A percentile compares a stretch with the other conserved stretches of the same genome.
Evolutionary conservation across 2,329 filamentous ascomycete genomes (phyloP).

Genomic region (Tolypocladium tundrense): DNA sequence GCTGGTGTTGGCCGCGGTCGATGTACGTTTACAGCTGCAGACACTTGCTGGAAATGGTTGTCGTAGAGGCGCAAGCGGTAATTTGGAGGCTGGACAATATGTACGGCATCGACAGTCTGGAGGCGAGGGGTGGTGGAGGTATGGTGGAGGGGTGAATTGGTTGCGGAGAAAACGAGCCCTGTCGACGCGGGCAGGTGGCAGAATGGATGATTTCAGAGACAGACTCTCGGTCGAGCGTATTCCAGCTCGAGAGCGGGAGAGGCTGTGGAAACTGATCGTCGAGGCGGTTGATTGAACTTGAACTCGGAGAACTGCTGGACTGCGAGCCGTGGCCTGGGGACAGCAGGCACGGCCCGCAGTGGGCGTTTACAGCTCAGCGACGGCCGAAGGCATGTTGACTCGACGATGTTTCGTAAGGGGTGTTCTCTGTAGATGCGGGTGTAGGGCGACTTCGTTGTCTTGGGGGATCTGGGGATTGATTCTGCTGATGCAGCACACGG

Average conservation of each 20-base stretch:
- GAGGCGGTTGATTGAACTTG: constrained; percentile 42
- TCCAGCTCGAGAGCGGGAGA: constrained; percentile 32
- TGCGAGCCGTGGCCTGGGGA: constrained; percentile 49
- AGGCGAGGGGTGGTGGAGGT: neutral
- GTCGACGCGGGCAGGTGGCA: constrained; percentile 17
- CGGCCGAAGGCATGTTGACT: constrained; percentile 61
- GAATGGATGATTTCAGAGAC: constrained; percentile 24
- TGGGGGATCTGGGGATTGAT: constrained; percentile 16
- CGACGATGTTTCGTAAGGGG: constrained; percentile 54
- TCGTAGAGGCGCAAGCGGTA: neutral
- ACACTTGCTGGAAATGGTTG: neutral
- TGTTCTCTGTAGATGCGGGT: constrained; percentile 19
- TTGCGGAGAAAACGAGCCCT: constrained; percentile 13
- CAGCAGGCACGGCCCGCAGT: constrained; percentile 54
- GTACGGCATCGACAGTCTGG: neutral
- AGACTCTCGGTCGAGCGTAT: constrained; percentile 25
- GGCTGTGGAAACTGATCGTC: constrained; percentile 58
- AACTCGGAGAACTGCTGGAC: constrained; percentile 80
- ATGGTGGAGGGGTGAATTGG: neutral
- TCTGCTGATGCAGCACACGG: constrained; percentile 18
- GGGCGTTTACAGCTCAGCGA: constrained; percentile 88
- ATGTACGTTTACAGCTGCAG: neutral
- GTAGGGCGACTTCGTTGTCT: constrained; percentile 57
- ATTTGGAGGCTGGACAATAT: neutral
- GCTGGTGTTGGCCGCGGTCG: neutral